A percentile compares a stretch with the other conserved stretches of the same genome.
phyloP scores from a whole-genome alignment of 179 eudicot species.

The Silene coronaria region DNA sequence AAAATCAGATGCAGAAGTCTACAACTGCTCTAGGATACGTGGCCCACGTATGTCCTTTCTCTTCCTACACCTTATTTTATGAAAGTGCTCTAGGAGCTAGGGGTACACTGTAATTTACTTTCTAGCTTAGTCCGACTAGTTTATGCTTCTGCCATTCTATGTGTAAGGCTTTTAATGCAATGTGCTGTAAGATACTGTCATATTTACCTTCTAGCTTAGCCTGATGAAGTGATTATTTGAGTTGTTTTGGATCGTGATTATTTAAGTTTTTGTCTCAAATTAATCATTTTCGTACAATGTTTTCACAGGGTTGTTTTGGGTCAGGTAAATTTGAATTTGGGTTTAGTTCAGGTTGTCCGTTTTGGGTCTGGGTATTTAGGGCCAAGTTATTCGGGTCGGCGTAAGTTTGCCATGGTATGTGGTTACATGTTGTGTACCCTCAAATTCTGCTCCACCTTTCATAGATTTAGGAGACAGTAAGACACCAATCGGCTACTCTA shows the following conservation, averaged over 20 bases:
- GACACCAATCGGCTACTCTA: not conserved
- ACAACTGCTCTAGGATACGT: conserved; percentile 95
- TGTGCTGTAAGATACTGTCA: not conserved
- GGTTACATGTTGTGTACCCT: not conserved
- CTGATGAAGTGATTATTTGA: too few species aligned
- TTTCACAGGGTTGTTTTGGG: not conserved
- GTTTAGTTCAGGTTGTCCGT: not conserved
- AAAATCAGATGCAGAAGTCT: conserved; percentile 88
- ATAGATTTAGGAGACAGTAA: not conserved
- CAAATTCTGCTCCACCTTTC: not conserved
- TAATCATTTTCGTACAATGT: not conserved
- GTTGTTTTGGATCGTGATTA: too few species aligned
- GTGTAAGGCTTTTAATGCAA: not conserved
- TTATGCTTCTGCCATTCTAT: not conserved
- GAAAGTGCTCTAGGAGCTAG: not conserved
- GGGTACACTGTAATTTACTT: not conserved
- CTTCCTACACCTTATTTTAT: conserved; percentile 16
- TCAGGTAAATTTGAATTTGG: not conserved
- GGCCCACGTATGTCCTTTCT: conserved; percentile 68
- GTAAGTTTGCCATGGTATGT: not conserved
- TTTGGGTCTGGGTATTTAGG: not conserved
- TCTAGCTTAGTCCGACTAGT: not conserved
- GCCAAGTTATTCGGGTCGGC: not conserved
- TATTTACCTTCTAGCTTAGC: not conserved
- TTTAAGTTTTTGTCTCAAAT: not conserved